Base-by-base conservation (phyloP, 768 basidiomycete genomes). In the Xerocomus brunneocitrinus region DNA sequence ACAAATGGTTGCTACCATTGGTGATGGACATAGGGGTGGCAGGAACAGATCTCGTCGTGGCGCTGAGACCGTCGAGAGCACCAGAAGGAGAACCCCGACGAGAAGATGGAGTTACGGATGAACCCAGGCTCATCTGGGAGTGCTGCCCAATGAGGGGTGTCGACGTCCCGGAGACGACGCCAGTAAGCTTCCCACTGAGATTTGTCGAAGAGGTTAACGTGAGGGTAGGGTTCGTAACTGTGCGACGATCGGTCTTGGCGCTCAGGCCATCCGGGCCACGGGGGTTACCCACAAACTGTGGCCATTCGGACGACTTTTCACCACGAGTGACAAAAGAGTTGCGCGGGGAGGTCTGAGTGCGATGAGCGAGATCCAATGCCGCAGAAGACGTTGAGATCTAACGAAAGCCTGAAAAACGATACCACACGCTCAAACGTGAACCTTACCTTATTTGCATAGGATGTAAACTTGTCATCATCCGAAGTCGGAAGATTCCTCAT, bases 291-390 rank as follows among this genome's bases (percentile, higher is more conserved):
- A 82, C 75, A 71, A 93, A 97, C 68, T 93, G 91, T 31, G 94
- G 91, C 95, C 95, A 98, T 67, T 97, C 94, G 1, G 92, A 92
- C 8, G 89, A 78, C 67, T 85, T 87, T 65, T 86, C 85, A 32
- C 81, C 76, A 41, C 85, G 83, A 55, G 73, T 69, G 30, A 76
- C 66, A 55, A 82, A 82, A 45, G 81, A 82, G 46, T 79, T 72
- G 30, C 83, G 80, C 25, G 87, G 84, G 13, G 89, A 85, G 6
- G 87, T 87, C 67, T 91, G 91, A 4, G 90, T 85, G 32, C 91
- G 79, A 47, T 93, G 91, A 14, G 95, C 94, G 35, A 98, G 79
- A 70, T 98, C 95, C 62, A 98, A 72, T 39, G 95, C 95, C 32
- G 91, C 94, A 19, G 95, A 95, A 16, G 91, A 88, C 16, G 88